Conservation (phyloP, 169 alveolate genomes). For the Neospora caninum region DNA sequence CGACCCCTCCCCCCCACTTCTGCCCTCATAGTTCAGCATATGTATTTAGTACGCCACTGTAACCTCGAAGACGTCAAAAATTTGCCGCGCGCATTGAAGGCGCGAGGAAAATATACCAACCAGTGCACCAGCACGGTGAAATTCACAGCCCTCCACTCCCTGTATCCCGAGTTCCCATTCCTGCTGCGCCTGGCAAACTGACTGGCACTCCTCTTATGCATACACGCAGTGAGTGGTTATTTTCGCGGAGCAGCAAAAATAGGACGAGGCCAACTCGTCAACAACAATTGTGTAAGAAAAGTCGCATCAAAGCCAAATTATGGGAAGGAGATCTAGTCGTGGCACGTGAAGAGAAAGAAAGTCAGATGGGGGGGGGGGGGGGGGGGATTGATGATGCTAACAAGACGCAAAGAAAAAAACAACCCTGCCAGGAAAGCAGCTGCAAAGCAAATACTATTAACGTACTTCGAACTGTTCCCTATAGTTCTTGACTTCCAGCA, state of each 20-base stretch:
- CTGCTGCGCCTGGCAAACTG: too few species aligned
- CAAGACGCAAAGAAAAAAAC: neutral
- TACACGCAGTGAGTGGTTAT: neutral
- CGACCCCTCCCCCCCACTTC: neutral
- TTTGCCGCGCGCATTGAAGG: neutral
- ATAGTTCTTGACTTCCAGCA: neutral
- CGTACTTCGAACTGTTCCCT: neutral
- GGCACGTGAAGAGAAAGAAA: neutral
- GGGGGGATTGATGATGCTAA: neutral
- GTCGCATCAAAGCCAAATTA: neutral
- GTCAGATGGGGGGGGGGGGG: neutral
- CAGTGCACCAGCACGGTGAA: too few species aligned
- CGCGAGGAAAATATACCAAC: too few species aligned
- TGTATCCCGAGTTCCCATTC: too few species aligned
- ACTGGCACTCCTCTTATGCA: too few species aligned
- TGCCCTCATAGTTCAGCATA: neutral
- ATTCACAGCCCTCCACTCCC: too few species aligned
- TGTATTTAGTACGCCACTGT: neutral
- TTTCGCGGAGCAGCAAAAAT: neutral
- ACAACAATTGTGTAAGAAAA: too few species aligned
- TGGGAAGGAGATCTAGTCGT: neutral
- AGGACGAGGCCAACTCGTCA: neutral
- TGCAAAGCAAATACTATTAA: neutral
- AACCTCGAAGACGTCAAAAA: neutral
- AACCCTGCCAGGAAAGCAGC: neutral